Percentiles rank a stretch among this genome's conserved stretches.
Evolutionary conservation across 352 stramenopile genomes (phyloP).

Genomic region (Elongisporangium anandrum): DNA sequence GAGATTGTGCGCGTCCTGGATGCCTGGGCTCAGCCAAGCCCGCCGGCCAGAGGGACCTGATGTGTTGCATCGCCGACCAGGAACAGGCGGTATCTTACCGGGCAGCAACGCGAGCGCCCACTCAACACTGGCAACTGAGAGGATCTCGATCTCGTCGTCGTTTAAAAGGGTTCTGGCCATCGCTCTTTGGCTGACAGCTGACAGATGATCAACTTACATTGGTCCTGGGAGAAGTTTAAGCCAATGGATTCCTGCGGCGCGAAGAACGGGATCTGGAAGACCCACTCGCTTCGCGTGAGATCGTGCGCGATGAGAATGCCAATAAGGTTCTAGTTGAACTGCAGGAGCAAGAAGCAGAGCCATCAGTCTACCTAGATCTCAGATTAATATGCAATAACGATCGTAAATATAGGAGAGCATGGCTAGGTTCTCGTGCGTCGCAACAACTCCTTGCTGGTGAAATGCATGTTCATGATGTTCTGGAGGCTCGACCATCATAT

Average conservation of each 20-base stretch:
- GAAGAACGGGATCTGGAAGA: constrained; percentile 93
- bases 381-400: not conserved
- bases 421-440: constrained; percentile 55
- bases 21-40: constrained; percentile 92
- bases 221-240: constrained; percentile 46
- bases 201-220: constrained; percentile 54
- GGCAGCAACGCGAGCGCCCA: constrained; percentile 89
- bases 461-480: constrained; percentile 94
- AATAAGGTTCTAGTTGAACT: constrained; percentile 84
- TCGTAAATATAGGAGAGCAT: constrained; percentile 94
- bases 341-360: not conserved
- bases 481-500: constrained; percentile 81
- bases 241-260: constrained; percentile 72
- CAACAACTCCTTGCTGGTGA: constrained; percentile 77
- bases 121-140: constrained; percentile 89
- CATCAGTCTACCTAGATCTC: not conserved
- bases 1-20: constrained; percentile 93
- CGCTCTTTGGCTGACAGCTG: constrained; percentile 35
- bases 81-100: constrained; percentile 84
- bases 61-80: constrained; percentile 90
- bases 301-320: constrained; percentile 93
- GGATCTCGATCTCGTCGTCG: constrained; percentile 62
- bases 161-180: not conserved
- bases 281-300: constrained; percentile 82
- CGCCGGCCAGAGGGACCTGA: constrained; percentile 89